Evolutionary conservation across 129 eudicot species (phyloP).

Genomic region (Heracleum sosnowskyi): DNA sequence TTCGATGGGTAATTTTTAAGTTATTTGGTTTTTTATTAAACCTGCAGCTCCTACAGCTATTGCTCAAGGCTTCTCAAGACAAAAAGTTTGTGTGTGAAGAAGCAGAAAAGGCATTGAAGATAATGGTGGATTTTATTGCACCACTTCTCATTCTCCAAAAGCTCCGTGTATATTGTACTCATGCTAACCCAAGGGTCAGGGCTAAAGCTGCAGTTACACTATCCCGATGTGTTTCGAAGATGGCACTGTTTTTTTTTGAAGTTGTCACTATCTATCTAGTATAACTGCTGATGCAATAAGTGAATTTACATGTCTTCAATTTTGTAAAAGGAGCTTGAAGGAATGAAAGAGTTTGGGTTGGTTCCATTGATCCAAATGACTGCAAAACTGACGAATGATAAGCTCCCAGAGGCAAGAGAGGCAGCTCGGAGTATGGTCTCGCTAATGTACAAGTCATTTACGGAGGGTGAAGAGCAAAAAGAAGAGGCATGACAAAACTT

Average conservation of each 20-base stretch:
- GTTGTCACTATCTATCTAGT: neutral
- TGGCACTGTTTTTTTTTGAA: constrained; percentile 38
- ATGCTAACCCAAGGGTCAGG: constrained; percentile 68
- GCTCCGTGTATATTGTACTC: constrained; percentile 49
- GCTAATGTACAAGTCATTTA: constrained; percentile 30
- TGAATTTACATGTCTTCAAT: neutral
- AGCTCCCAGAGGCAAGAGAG: constrained; percentile 97
- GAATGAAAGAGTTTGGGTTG: constrained; percentile 63
- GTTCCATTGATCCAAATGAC: constrained; percentile 45
- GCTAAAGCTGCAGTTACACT: constrained; percentile 90
- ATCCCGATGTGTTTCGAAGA: constrained; percentile 63
- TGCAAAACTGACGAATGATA: constrained; percentile 68
- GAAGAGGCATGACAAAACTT: constrained; percentile 74
- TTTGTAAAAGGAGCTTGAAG: constrained; percentile 47
- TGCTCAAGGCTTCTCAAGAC: constrained; percentile 90
- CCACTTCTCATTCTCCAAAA: constrained; percentile 68
- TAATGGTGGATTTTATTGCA: constrained; percentile 66
- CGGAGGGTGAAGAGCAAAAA: constrained; percentile 37
- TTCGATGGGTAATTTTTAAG: neutral
- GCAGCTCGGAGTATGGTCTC: constrained; percentile 68
- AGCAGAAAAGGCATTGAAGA: constrained; percentile 66
- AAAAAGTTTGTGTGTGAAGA: constrained; percentile 95
- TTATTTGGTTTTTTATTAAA: neutral
- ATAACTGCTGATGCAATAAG: neutral
- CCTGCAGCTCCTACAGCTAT: constrained; percentile 67